Evolutionary conservation across 192 early-diverging fungal species (phyloP).

Genomic region (Glomus cerebriforme): DNA sequence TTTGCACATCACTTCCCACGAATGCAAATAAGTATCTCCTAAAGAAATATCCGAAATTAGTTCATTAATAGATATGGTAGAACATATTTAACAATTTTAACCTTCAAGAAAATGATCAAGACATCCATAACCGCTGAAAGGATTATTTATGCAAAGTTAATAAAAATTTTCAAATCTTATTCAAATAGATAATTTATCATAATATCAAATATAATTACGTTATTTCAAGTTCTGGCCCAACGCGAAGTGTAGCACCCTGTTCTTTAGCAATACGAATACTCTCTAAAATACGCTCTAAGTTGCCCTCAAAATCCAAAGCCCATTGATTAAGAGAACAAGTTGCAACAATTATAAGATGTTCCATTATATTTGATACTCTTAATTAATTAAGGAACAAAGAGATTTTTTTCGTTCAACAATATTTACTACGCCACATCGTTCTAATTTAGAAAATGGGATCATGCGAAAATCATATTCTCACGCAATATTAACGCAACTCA

Average conservation of each 20-base stretch:
- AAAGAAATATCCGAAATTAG: neutral
- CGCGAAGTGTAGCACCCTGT: conserved; percentile 75
- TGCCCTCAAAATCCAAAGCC: conserved; percentile 97
- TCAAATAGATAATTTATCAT: neutral
- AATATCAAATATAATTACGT: conserved; percentile 50
- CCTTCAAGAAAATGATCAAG: conserved; percentile 97
- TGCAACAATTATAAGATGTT: conserved; percentile 69
- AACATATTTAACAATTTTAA: conserved; percentile 25
- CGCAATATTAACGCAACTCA: too few relatives aligned
- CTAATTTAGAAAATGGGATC: too few relatives aligned
- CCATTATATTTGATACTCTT: conserved; percentile 39
- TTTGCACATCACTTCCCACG: conserved; percentile 86
- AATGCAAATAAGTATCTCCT: conserved; percentile 93
- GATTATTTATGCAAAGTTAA: neutral
- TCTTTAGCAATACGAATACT: conserved; percentile 85
- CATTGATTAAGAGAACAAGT: conserved; percentile 89
- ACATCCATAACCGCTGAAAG: conserved; percentile 89
- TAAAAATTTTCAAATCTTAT: too few relatives aligned
- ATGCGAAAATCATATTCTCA: too few relatives aligned
- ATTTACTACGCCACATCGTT: too few relatives aligned
- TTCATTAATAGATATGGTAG: too few relatives aligned
- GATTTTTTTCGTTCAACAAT: too few relatives aligned
- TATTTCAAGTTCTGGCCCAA: conserved; percentile 97
- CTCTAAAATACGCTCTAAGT: conserved; percentile 81
- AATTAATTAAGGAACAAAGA: neutral